Conservation (phyloP, 1,284 basidiomycete species). For the Ustilago curta region DNA sequence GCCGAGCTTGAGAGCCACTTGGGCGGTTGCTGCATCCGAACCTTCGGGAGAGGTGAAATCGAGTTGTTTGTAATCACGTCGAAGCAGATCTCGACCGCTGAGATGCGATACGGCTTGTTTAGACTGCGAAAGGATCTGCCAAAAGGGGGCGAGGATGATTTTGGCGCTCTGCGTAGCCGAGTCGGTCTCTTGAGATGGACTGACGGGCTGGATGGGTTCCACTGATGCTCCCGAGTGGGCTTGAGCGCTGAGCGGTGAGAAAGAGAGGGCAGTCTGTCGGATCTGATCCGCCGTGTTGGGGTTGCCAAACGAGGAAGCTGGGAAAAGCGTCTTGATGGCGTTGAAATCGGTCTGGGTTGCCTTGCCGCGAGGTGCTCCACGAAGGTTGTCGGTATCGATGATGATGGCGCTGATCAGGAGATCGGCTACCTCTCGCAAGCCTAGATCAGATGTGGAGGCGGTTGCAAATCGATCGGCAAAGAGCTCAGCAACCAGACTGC, state of each 20-base stretch:
- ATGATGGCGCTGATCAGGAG: constrained; percentile 70
- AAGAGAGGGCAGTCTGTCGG: constrained; percentile 21
- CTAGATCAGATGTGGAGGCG: constrained; percentile 17
- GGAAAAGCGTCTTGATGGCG: constrained; percentile 49
- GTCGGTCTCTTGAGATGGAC: constrained; percentile 35
- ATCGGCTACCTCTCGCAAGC: constrained; percentile 53
- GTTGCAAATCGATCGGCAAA: constrained; percentile 36
- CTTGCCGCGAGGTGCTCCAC: constrained; percentile 51
- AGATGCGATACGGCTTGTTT: constrained; percentile 81
- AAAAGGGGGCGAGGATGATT: constrained; percentile 70
- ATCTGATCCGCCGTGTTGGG: constrained; percentile 27
- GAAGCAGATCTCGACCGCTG: constrained; percentile 79
- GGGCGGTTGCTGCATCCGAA: neutral
- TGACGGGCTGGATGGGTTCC: constrained; percentile 35
- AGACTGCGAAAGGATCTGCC: constrained; percentile 73
- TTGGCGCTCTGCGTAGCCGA: constrained; percentile 37
- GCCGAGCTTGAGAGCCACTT: constrained; percentile 41
- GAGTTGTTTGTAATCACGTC: constrained; percentile 86
- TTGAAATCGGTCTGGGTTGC: constrained; percentile 52
- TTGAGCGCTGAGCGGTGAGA: constrained; percentile 28
- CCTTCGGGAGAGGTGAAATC: constrained; percentile 16
- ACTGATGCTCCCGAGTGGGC: constrained; percentile 3
- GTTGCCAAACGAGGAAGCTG: constrained; percentile 49
- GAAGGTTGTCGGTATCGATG: constrained; percentile 66
- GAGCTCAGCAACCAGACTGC: constrained; percentile 52